Base-by-base conservation (phyloP, 306 rosid genomes). In the Aeschynomene evenia region DNA sequence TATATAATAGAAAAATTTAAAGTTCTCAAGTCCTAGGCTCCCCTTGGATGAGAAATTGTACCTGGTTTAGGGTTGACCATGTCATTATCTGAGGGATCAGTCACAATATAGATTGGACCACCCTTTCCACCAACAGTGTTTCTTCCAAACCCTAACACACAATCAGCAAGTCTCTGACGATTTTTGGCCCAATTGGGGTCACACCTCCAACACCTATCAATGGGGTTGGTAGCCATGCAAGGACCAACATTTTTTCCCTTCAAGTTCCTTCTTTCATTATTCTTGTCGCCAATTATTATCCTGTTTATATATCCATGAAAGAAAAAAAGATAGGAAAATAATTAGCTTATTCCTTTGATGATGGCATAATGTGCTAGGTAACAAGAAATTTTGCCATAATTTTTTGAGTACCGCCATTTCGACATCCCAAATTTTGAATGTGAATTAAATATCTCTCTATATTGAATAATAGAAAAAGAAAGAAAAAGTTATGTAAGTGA, bases 181-280 rank as follows among this genome's bases (percentile, higher is more conserved):
- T 90, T 73, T 0, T 39, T 5, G 19, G 75, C 90, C 98, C 96
- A 93, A 9, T 90, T 66, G 9, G 78, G 75, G 59, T 88, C 86
- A 18, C 96, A 93, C 75, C 96, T 85, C 96, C 98, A 93, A 78
- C 98, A 93, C 10, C 80, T 67, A 11, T 93, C 98, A 7, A 93
- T 90, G 33, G 96, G 96, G 65, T 93, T 93, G 54, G 96, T 85
- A 16, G 91, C 86, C 64, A 0, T 0, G 81, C 96, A 93, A n/a
- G 66, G 36, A 4, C 86, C 82, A 0, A 0, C 1, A 6, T 2
- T 11, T 24, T 1, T 14, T n/a, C 51, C 73, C 40, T 3, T 2
- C 65, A 90, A 55, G 12, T 51, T 37, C 70, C 93, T 86, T 65
- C 96, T 62, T 16, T 73, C 79, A 0, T 4, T 21, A n/a, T n/a